Conservation (phyloP, 805 yeast genomes). For the Cyberlindnera sargentensis region DNA sequence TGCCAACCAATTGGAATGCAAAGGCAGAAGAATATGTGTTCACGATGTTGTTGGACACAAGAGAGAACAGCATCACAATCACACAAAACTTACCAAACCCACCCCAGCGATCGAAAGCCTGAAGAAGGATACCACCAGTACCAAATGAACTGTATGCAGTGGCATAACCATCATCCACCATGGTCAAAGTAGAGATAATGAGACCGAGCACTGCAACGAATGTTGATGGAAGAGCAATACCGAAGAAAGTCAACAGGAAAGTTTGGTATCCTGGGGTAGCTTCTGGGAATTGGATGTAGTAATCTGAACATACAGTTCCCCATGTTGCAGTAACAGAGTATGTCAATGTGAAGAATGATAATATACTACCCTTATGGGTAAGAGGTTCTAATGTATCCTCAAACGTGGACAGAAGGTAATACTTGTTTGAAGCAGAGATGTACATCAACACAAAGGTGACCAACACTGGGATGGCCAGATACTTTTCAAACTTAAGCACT, state of each 20-base stretch:
- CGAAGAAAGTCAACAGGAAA: constrained; percentile 55
- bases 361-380: constrained; percentile 56
- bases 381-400: constrained; percentile 23
- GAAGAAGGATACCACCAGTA: constrained; percentile 66
- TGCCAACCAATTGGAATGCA: constrained; percentile 59
- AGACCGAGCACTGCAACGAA: constrained; percentile 70
- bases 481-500: constrained; percentile 59
- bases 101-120: constrained; percentile 63
- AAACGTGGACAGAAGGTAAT: constrained; percentile 24
- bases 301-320: constrained; percentile 85
- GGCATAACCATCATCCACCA: constrained; percentile 48
- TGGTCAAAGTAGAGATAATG: constrained; percentile 58
- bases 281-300: constrained; percentile 76
- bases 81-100: constrained; percentile 72
- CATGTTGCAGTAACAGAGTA: constrained; percentile 82
- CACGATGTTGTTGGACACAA: constrained; percentile 72
- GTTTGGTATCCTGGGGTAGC: constrained; percentile 47
- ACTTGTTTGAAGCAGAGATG: constrained; percentile 48
- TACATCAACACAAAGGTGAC: constrained; percentile 63
- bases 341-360: constrained; percentile 66
- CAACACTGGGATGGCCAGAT: constrained; percentile 61
- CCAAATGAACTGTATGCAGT: constrained; percentile 51
- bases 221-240: constrained; percentile 62
- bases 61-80: constrained; percentile 63
- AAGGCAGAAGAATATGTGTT: constrained; percentile 79